phyloP scores from a whole-genome alignment of 176 grass and related monocot genomes.

The Themeda triandra region DNA sequence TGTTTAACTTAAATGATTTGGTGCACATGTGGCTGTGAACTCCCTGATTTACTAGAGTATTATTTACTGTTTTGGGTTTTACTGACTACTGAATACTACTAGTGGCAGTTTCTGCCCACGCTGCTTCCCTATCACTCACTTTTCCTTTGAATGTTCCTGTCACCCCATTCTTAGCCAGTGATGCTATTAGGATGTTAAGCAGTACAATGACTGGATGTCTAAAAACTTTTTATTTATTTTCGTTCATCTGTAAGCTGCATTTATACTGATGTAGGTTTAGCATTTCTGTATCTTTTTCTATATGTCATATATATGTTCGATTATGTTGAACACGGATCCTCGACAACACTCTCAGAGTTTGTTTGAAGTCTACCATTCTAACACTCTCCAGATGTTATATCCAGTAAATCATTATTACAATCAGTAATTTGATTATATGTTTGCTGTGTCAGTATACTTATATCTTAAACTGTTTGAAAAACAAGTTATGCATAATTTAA shows the following conservation, averaged over 20 bases:
- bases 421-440: background rate
- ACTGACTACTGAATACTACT: background rate
- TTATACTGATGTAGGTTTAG: background rate
- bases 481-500: constrained; percentile 9
- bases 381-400: background rate
- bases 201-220: background rate
- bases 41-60: background rate
- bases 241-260: background rate
- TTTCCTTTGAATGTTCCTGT: background rate
- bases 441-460: background rate
- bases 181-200: background rate
- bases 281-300: background rate
- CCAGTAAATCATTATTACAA: background rate
- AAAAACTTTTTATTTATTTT: background rate
- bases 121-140: background rate
- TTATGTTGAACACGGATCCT: background rate
- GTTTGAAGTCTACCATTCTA: background rate
- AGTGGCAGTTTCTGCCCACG: background rate
- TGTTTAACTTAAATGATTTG: background rate
- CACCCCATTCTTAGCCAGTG: background rate
- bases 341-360: background rate
- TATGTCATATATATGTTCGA: background rate
- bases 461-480: background rate
- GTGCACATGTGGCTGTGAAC: background rate
- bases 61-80: background rate